These are phyloP conservation scores for Mucor plumbeus DNA, from an alignment of 371 early-diverging fungal species.

Conservation along the genomic window DNA sequence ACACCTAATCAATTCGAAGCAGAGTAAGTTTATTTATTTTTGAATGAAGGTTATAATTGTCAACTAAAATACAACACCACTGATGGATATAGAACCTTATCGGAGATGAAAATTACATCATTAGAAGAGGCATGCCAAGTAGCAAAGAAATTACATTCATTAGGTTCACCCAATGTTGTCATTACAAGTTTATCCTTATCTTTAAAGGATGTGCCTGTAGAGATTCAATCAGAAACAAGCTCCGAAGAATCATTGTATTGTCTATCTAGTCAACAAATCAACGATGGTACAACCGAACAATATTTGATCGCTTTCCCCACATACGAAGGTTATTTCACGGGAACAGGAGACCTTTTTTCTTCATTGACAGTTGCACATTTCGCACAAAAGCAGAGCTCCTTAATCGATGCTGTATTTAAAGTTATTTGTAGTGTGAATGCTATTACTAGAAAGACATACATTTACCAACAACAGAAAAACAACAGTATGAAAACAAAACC, in stretches of 20 bases:
- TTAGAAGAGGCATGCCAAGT: constrained; percentile 57
- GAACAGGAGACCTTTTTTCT: constrained; percentile 92
- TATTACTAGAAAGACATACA: constrained; percentile 68
- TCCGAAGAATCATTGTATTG: constrained; percentile 40
- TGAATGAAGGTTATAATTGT: too few relatives aligned
- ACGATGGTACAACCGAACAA: constrained; percentile 28
- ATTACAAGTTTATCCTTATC: constrained; percentile 70
- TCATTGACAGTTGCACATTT: constrained; percentile 73
- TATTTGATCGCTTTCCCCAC: constrained; percentile 79
- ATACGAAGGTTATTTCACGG: constrained; percentile 81
- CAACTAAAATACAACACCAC: too few relatives aligned
- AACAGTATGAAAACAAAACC: constrained; percentile 36
- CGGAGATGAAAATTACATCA: constrained; percentile 63
- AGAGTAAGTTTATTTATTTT: constrained; percentile 57
- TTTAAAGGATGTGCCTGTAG: constrained; percentile 34
- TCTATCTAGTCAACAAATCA: constrained; percentile 37
- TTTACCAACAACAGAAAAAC: constrained; percentile 40
- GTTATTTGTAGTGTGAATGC: constrained; percentile 76
- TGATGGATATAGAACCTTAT: constrained; percentile 52
- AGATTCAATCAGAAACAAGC: constrained; percentile 32
- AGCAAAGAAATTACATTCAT: constrained; percentile 66
- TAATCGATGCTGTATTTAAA: constrained; percentile 54
- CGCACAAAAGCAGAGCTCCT: constrained; percentile 21
- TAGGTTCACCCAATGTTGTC: constrained; percentile 75
- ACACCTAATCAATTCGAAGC: constrained; percentile 96